These are phyloP conservation scores for Zychaea mexicana DNA, from an alignment of 371 early-diverging fungal genomes.

Conservation along the genomic window DNA sequence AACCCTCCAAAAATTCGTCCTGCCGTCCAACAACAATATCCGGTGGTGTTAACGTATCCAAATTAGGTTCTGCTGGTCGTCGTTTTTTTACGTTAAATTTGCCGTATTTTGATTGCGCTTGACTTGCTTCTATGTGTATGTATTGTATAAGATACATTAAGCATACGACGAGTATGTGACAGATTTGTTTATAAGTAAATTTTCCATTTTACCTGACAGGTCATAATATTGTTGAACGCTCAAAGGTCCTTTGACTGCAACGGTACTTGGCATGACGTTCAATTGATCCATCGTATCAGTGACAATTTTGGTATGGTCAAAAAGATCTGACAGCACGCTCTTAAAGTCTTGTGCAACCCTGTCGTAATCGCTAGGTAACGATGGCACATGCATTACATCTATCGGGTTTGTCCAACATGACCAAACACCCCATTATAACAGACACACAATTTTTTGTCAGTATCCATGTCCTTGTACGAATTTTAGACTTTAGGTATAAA, in stretches of 20 bases:
- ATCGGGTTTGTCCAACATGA: not conserved
- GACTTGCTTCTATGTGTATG: constrained; percentile 45
- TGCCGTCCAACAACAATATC: constrained; percentile 59
- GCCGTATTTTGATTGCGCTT: constrained; percentile 63
- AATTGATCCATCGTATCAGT: constrained; percentile 16
- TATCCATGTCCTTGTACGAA: too few relatives aligned
- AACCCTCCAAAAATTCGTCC: constrained; percentile 62
- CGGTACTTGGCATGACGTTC: constrained; percentile 38
- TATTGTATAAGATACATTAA: not conserved
- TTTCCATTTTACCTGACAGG: constrained; percentile 36
- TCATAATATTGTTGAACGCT: constrained; percentile 55
- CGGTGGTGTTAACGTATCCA: constrained; percentile 51
- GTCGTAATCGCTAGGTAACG: constrained; percentile 15
- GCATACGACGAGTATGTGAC: too few relatives aligned
- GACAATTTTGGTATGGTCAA: constrained; percentile 28
- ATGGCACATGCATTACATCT: constrained; percentile 14
- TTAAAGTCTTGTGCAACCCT: constrained; percentile 46
- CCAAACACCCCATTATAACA: too few relatives aligned
- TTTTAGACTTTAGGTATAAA: too few relatives aligned
- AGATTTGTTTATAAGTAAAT: not conserved
- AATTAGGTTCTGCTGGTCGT: constrained; percentile 57
- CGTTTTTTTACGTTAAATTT: constrained; percentile 67
- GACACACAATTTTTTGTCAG: too few relatives aligned
- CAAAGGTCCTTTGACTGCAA: constrained; percentile 47
- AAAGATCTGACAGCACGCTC: constrained; percentile 37